Base-by-base conservation (phyloP, 495 filamentous ascomycete genomes). In the Neurospora sp. region DNA sequence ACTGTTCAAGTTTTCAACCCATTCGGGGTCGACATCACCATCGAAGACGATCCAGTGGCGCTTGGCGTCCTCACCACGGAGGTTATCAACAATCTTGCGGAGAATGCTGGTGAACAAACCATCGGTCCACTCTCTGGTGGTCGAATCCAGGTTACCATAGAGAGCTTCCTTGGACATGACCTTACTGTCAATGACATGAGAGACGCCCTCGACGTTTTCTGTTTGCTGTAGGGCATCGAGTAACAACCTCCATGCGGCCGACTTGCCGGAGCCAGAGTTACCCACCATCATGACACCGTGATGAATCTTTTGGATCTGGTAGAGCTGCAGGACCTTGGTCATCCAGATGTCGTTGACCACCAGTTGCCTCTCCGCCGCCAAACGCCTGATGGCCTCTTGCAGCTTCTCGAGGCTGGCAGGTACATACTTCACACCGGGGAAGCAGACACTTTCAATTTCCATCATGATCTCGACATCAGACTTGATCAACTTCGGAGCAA, bases 221-320 rank as follows among this genome's bases (percentile, higher is more conserved):
- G 96, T 90, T 70, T 91, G 89, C 79, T 98, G 95, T 75, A 99
- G 84, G 11, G 96, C 96, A 78, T 95, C 92, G 13, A 99, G 87
- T n/a, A 99, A 87, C 21, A 96, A 90, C 78, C 93, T 93, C 96
- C 96, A 99, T 24, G 94, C 91, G 6, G 91, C 89, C 71, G 96
- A 97, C 83, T 99, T 99, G 75, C 96, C 96, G 40, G 95, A 90
- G 13, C 96, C 96, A 5, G 96, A 98, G 77, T 91, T 92, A 59
- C 96, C 96, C 7, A 99, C 96, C 96, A 98, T 98, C 96, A 99
- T 99, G 21, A 99, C 96, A 89, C 96, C 96, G 76, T 99, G 96
- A 77, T 99, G 96, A 59, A 98, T 96, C 70, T 88, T 90, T 82
- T 99, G 96, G 74, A 99, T 99, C 80, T 99, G 96, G 81, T 94